Base-by-base conservation (phyloP, 352 stramenopile genomes). In the Chrysophaeum taylorii region DNA sequence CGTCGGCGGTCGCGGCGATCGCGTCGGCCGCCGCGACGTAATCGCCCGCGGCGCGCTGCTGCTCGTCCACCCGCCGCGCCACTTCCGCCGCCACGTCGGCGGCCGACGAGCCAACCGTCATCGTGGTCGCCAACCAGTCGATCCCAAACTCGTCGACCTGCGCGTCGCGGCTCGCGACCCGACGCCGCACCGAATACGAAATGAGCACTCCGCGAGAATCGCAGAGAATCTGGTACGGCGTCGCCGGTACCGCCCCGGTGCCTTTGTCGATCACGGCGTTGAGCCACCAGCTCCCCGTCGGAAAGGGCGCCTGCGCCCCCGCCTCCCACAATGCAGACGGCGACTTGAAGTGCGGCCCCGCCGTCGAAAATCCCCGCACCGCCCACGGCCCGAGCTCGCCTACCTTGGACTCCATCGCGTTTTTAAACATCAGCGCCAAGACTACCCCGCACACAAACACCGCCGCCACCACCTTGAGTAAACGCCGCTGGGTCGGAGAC, bases 231-330 rank as follows among this genome's bases (percentile, higher is more conserved):
- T 85, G 89, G 74, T 91, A 93, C 23, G 89, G 89, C 45, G 84
- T 87, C 14, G 91, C 75, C 35, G 87, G 91, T 25, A 93, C 78
- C 53, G 89, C 76, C 18, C 83, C 85, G 23, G 79, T 80, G 25
- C 88, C 88, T 36, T 78, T 72, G 38, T 38, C 83, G 36, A 93
- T 81, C 27, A 92, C 80, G 42, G 93, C 67, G 57, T 94, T 94
- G 0, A 86, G 89, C 87, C 88, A 95, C 79, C 90, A 95, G 36
- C 84, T 84, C 60, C 92, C 92, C 27, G 89, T 94, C 16, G 89
- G 89, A 29, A 78, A 81, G 42, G 75, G 75, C 45, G 37, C 54
- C 23, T 31, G 38, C 15, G 79, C 70, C 14, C 45, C 5, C 9
- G 50, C 61, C 1, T 75, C 77, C 77, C 77, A 82, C n/a, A 80